phyloP scores from a whole-genome alignment of 2,329 filamentous ascomycete genomes.

The Colletotrichum acutatum region DNA sequence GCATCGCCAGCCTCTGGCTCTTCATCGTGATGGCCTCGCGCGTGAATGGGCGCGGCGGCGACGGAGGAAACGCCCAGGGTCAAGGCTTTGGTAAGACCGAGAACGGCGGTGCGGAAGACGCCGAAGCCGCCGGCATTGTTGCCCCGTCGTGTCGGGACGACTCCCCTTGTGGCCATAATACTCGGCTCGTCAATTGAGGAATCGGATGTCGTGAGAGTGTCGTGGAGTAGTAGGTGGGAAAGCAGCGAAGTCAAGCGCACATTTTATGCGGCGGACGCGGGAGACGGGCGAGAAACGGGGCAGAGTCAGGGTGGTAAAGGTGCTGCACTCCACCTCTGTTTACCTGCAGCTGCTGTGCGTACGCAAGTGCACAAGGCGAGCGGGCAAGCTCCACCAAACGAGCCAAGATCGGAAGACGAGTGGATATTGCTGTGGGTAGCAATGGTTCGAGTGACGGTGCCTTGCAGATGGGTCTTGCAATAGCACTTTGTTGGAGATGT shows the following conservation, averaged over 20 bases:
- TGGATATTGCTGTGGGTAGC: conserved; percentile 10
- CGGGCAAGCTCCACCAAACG: conserved; percentile 30
- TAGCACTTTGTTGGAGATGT: no score
- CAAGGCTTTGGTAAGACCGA: conserved; percentile 63
- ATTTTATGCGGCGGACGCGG: conserved; percentile 35
- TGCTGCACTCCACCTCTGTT: conserved; percentile 31
- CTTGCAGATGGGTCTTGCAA: neutral
- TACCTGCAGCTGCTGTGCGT: conserved; percentile 34
- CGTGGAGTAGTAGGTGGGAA: conserved; percentile 4
- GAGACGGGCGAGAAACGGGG: conserved; percentile 30
- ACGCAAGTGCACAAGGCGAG: conserved; percentile 22
- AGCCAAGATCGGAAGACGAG: conserved; percentile 30
- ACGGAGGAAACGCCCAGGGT: conserved; percentile 61
- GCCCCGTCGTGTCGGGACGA: conserved; percentile 29
- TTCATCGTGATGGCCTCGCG: conserved; percentile 51
- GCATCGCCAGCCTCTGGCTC: conserved; percentile 68
- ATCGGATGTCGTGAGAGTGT: conserved; percentile 15
- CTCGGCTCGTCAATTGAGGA: conserved; percentile 21
- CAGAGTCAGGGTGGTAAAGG: conserved; percentile 15
- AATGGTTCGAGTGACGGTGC: conserved; percentile 19
- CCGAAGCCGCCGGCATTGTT: conserved; percentile 47
- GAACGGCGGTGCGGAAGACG: conserved; percentile 58
- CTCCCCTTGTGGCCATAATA: conserved; percentile 34
- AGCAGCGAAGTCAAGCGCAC: conserved; percentile 32
- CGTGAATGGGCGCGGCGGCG: conserved; percentile 57